Evolutionary conservation across 495 filamentous ascomycete genomes (phyloP).

Genomic region (Paragyromitra xinjiangensis): DNA sequence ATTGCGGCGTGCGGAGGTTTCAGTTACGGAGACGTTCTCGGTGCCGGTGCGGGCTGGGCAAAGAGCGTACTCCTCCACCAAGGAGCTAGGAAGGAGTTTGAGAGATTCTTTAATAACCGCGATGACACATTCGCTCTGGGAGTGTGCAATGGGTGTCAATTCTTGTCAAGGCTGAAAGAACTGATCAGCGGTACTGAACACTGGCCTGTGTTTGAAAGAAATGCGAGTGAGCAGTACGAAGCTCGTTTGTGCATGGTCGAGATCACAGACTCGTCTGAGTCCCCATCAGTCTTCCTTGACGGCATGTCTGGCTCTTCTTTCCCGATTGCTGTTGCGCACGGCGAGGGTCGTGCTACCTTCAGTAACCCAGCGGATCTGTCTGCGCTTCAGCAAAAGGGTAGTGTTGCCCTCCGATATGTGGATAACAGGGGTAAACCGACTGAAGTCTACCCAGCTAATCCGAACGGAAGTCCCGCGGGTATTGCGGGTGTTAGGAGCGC

Average conservation of each 20-base stretch:
- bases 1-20: slow-evolving; percentile 96
- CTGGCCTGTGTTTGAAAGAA: slow-evolving; percentile 90
- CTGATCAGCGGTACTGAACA: slow-evolving; percentile 83
- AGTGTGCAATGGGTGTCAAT: slow-evolving; percentile 98
- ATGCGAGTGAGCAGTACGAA: slow-evolving; percentile 91
- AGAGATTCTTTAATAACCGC: slow-evolving; percentile 80
- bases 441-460: slow-evolving; percentile 87
- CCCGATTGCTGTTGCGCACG: slow-evolving; percentile 90
- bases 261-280: slow-evolving; percentile 65
- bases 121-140: slow-evolving; percentile 91
- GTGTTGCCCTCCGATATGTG: slow-evolving; percentile 78
- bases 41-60: slow-evolving; percentile 96
- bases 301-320: slow-evolving; percentile 86
- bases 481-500: slow-evolving; percentile 81
- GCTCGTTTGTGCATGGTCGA: slow-evolving; percentile 88
- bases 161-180: slow-evolving; percentile 82
- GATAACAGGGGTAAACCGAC: slow-evolving; percentile 80
- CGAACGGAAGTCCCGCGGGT: slow-evolving; percentile 88
- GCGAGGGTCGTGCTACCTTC: slow-evolving; percentile 88
- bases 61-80: slow-evolving; percentile 87
- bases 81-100: slow-evolving; percentile 77
- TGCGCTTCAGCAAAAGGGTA: slow-evolving; percentile 66
- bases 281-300: slow-evolving; percentile 86
- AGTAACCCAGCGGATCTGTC: slow-evolving; percentile 63
- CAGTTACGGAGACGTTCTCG: slow-evolving; percentile 95